Percentiles rank a stretch among this genome's conserved stretches.
Conservation (phyloP, 768 basidiomycete genomes). For the Tremella yokohamensis region DNA sequence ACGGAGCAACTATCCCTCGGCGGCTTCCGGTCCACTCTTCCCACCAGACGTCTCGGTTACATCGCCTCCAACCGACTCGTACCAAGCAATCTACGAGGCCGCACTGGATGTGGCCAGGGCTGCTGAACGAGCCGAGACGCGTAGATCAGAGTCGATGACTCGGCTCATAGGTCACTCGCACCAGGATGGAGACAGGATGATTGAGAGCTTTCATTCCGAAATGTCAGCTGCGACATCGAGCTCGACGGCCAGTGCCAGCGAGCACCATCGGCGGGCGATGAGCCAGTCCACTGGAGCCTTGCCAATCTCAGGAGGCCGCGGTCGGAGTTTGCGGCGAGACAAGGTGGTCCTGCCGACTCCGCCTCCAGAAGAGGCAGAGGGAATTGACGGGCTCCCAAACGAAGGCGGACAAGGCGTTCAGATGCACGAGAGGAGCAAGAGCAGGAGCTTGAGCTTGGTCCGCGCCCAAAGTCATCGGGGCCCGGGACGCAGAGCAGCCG, state of each 20-base stretch:
- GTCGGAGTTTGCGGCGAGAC: constrained; percentile 19
- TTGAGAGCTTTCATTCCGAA: constrained; percentile 77
- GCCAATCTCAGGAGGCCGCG: constrained; percentile 14
- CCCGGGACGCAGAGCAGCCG: constrained; percentile 63
- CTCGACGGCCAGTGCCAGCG: background rate
- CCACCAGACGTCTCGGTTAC: constrained; percentile 17
- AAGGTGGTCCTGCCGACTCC: constrained; percentile 2
- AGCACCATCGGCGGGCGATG: constrained; percentile 3
- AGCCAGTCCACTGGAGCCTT: constrained; percentile 17
- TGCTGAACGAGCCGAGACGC: constrained; percentile 34
- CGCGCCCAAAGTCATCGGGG: constrained; percentile 52
- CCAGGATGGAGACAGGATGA: constrained; percentile 60
- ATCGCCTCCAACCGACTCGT: constrained; percentile 17
- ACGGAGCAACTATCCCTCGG: background rate
- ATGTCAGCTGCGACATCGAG: constrained; percentile 22
- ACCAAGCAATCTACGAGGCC: constrained; percentile 45
- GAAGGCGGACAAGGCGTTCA: constrained; percentile 15
- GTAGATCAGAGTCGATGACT: constrained; percentile 13
- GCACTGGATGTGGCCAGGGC: constrained; percentile 47
- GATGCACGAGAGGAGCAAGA: constrained; percentile 26
- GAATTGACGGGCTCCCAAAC: constrained; percentile 24
- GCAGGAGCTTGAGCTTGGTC: constrained; percentile 42
- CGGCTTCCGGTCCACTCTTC: background rate
- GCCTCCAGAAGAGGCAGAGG: constrained; percentile 12
- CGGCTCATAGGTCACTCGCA: constrained; percentile 9